Base-by-base conservation (phyloP, 768 basidiomycete genomes). In the Boletus rubescentipes region DNA sequence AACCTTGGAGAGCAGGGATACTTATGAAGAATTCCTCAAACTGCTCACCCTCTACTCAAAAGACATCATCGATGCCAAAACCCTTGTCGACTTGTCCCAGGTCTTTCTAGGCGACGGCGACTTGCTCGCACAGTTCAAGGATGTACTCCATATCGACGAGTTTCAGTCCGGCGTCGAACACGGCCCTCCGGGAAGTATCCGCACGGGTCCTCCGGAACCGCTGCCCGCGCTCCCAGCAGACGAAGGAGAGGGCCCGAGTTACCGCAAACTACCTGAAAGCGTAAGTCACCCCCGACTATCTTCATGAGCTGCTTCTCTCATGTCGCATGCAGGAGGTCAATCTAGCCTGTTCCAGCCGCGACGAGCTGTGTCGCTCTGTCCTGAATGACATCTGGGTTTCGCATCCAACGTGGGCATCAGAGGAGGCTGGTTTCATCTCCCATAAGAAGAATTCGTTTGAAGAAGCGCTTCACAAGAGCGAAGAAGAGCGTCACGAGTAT, bases 331-430 rank as follows among this genome's bases (percentile, higher is more conserved):
- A 97, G 94, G 96, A 98, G 75, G 83, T 88, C 59, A 80, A 83
- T 37, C 73, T 98, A 18, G 90, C 93, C 26, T 98, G 97, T 68
- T 97, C 97, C 4, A 95, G 91, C 11, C 86, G 97, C 29, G 95
- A 98, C 63, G 85, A 93, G 57, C 86, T 98, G 51, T 95, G 91
- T 67, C 91, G 94, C 68, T 93, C 93, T 29, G 94, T 99, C 29
- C 81, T 99, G 42, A 99, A 99, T 67, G 95, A 98, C 66, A 84
- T 88, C 60, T 98, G 97, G 96, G 93, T 98, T 11, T 97, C 96
- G 14, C 96, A 98, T 70, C 96, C 97, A 4, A 96, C 94, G 1
- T 97, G 94, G 92, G 93, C 93, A 9, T 95, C 93, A 20, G 96
- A 98, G 68, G 94, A 96, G 67, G 84, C 94, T 1, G 94, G 92